phyloP scores from a whole-genome alignment of 345 rosid genomes.

The Crucihimalaya himalaica region DNA sequence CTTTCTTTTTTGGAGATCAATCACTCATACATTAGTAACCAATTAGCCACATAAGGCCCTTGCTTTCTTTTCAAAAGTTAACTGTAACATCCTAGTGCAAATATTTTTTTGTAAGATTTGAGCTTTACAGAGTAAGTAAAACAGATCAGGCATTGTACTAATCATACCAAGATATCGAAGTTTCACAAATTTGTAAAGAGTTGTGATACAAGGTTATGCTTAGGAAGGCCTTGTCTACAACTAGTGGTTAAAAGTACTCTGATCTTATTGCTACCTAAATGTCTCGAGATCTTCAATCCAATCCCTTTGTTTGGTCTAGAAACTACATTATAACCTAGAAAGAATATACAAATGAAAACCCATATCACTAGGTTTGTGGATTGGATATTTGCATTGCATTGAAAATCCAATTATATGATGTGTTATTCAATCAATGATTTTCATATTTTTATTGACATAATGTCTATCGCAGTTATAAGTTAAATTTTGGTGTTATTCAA shows the following conservation, averaged over 20 bases:
- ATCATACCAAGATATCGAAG: background rate
- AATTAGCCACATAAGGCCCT: background rate
- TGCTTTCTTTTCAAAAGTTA: slow-evolving; percentile 7
- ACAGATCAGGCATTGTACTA: background rate
- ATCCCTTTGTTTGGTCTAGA: background rate
- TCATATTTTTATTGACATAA: too few relatives aligned
- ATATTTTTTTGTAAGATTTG: slow-evolving; percentile 6
- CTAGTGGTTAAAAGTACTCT: slow-evolving; percentile 35
- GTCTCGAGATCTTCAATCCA: background rate
- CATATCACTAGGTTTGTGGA: background rate
- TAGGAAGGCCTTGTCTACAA: slow-evolving; percentile 33
- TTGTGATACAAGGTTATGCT: background rate
- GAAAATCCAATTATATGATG: background rate
- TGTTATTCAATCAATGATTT: background rate
- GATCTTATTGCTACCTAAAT: background rate
- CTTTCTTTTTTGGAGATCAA: slow-evolving; percentile 10
- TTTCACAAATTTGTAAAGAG: background rate
- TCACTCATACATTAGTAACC: background rate
- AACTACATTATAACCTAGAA: background rate
- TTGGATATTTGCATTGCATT: background rate
- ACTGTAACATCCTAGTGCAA: background rate
- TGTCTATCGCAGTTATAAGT: too few relatives aligned
- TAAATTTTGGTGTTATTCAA: background rate
- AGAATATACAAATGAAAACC: background rate
- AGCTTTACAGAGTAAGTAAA: slow-evolving; percentile 26